Base-by-base conservation (phyloP, 2,329 filamentous ascomycete genomes). In the Pyricularia pennisetigena region DNA sequence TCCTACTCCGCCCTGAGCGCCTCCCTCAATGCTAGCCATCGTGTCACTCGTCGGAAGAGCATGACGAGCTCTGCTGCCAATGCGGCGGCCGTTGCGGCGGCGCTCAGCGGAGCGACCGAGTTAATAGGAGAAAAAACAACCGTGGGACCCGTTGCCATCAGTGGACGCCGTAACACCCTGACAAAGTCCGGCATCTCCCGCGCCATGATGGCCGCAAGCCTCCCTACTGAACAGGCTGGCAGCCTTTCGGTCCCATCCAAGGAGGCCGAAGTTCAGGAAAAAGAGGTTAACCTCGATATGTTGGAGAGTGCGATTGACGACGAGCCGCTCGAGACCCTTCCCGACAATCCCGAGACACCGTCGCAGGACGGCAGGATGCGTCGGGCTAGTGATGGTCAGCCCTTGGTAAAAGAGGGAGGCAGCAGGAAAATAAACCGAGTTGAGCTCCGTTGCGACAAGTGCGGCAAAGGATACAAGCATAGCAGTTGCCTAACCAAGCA, bases 401-500 rank as follows among this genome's bases (percentile, higher is more conserved):
- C 91, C 74, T 84, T 94, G 71, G 82, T 85, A 74, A 96, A 95
- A 80, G 89, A 90, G 73, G 91, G 94, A 75, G 57, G 54, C 57
- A 63, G 54, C 57, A 85, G 86, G 82, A 94, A 93, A 82, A 86
- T 87, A 79, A 91, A 88, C 81, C 87, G 89, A 76, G 88, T 89
- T 76, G 94, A 98, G 79, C 88, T 99, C 78, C 93, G 91, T 80
- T 99, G 95, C 83, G 93, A 97, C 78, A 94, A 94, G 81, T 99
- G 95, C 84, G 94, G 94, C 80, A 99, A 99, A 86, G 93, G 93
- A 82, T 99, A 99, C 88, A 99, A 99, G 89, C 95, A 99, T 86
- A 97, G 94, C 88, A 98, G 95, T 85, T 99, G 95, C 88, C 88
- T 99, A 85, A 96, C 92, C 79, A 99, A 98, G 88, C 95, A 99